Evolutionary conservation across 306 rosid species (phyloP).

Genomic region (Biancaea sappan): DNA sequence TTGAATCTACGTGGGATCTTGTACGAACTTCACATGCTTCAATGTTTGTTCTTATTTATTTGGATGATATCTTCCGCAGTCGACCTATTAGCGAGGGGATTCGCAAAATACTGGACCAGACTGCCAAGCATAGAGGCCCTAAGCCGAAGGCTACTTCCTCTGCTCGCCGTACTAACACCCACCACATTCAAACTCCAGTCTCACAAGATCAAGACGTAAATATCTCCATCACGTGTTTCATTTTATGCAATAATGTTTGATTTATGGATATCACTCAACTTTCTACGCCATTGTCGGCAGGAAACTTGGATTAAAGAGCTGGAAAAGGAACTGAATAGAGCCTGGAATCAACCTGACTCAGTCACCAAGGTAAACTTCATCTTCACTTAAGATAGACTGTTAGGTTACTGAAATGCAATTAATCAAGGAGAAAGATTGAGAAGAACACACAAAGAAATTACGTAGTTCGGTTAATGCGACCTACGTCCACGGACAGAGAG

Average conservation of each 20-base stretch:
- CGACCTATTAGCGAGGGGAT: not conserved
- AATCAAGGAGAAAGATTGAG: no score
- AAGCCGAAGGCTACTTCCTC: not conserved
- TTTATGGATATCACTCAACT: not conserved
- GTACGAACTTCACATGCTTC: not conserved
- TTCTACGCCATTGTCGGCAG: not conserved
- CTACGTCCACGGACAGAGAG: no score
- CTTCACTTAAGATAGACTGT: not conserved
- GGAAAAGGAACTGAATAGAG: not conserved
- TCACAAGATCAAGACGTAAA: not conserved
- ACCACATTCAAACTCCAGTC: not conserved
- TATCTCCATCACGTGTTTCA: not conserved
- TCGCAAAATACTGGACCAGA: slow-evolving; percentile 3
- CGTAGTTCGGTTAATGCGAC: no score
- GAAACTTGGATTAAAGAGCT: not conserved
- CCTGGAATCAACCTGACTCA: not conserved
- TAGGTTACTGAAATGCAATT: no score
- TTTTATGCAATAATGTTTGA: not conserved
- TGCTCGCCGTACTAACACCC: not conserved
- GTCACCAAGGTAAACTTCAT: not conserved
- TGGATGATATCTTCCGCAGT: slow-evolving; percentile 8
- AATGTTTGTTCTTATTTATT: not conserved
- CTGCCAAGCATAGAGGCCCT: not conserved
- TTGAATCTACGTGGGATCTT: not conserved
- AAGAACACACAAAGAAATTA: no score